Base-by-base conservation (phyloP, 768 basidiomycete genomes). In the Galerina sulciceps region DNA sequence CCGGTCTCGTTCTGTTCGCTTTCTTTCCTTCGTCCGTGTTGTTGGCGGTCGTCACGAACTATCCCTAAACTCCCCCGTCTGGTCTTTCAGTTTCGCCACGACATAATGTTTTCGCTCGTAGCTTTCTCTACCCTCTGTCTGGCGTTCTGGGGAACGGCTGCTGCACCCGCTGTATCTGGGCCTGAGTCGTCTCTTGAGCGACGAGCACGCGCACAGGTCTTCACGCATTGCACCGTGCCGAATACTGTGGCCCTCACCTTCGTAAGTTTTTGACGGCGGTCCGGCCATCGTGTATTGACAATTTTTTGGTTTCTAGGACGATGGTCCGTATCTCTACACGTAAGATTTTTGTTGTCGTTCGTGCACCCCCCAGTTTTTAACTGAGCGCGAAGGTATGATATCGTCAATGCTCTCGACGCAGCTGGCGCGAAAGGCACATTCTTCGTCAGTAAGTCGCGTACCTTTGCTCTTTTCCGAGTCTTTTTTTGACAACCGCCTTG, bases 341-440 rank as follows among this genome's bases (percentile, higher is more conserved):
- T 69, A 60, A 38, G 66, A 42, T 35, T 49, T 31, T 17, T 45
- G 10, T n/a, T 14, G 15, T 15, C 10, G 13, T 11, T 23, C 41
- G 15, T 5, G 11, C 34, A 3, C 6, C 43, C n/a, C 13, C 4
- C 11, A 34, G 9, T n/a, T 10, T 2, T 41, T 23, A 46, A 35
- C 20, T 14, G 8, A 26, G 18, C 14, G n/a, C 41, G 15, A 6
- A 70, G 72, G 35, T 64, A 69, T 18, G 72, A 74, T 40, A 68
- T 76, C 20, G 70, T 72, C 42, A 66, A 76, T 37, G 64, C 66
- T 17, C 64, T 78, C 42, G 69, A 71, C 15, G 67, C 63, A 2
- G 71, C 71, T 23, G 74, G 73, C 20, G 76, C 69, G 17, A 78
- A 77, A 59, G 79, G 72, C 3, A 79, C 79, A 2, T 80, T 80